Base-by-base conservation (phyloP, 2,329 filamentous ascomycete genomes). In the Alternaria novae-zelandiae region DNA sequence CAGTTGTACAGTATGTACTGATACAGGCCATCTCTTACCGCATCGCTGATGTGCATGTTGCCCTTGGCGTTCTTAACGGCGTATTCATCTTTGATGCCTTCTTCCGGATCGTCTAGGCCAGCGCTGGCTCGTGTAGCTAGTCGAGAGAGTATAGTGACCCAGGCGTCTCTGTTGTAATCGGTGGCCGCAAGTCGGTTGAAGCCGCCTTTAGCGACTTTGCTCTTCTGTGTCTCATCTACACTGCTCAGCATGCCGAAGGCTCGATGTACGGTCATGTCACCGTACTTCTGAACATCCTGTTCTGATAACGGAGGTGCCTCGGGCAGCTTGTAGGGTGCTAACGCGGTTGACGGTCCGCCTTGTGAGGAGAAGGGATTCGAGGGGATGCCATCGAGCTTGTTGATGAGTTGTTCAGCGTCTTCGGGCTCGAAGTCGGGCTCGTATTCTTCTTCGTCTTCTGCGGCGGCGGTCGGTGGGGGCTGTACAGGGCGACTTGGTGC, bases 1-100 rank as follows among this genome's bases (percentile, higher is more conserved):
- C 97, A 99, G 77, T 98, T 95, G 67, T 96, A 93, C 66, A 98
- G 87, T 51, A 98, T 87, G 78, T 97, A 97, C 57, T 88, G 86
- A 80, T 94, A 96, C 2, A 99, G 83, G 8, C 89, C 86, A 70
- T 97, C 91, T 56, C 96, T 89, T 68, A 98, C 93, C 6, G 86
- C 86, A 73, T 91, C 87, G 70, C 86, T 86, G 25, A 94, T 86
- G 57, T 82, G 85, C 68, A 79, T 74, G 68, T 76, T 70, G 54
- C 72, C 71, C 44, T 74, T 77, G 9, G 64, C 53, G 51, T 57
- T 67, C 53, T 74, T 73, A 28, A 59, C 70, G 58, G 50, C 82
- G 41, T 84, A 84, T 71, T 92, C 89, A 0, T 84, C 80, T 68
- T 92, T 90, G 68, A 90, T 70, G 15, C 76, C 75, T 17, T 87